Base-by-base conservation (phyloP, 371 early-diverging fungal genomes). In the Mortierella sp. region DNA sequence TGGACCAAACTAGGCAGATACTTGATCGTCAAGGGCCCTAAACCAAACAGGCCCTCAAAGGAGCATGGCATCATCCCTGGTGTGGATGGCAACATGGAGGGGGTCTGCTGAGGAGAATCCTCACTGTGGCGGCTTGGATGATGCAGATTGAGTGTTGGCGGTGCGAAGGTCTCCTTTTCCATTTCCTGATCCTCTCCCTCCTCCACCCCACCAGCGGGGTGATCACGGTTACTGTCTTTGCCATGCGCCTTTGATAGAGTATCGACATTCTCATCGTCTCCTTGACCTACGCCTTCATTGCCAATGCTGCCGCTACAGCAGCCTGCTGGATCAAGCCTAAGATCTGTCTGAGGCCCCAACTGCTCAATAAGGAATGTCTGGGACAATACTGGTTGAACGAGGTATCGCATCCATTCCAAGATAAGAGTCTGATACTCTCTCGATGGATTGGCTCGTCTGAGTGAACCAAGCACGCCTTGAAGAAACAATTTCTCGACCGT, bases 401-500 rank as follows among this genome's bases (percentile, higher is more conserved):
- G 57, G 21, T 58, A 43, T 19, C 53, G 52, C 15, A 63, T 53
- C 80, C 80, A 79, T 15, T 64, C 61, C 43, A 79, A 25, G 4
- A 79, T 30, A 9, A 73, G 19, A 3, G 61, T 46, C 23, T 57
- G 72, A 57, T 70, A 73, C 23, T 70, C 67, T 11, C 60, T 70
- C 7, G 80, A 69, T 2, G 66, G 66, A 18, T 56, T 79, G 46
- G 67, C 64, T 18, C 69, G 52, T 29, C 47, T 25, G 30, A 70
- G 60, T 28, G 74, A 62, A 14, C 66, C 74, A 50, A 79, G 43
- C 2, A 79, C 51, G 4, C 70, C 80, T 4, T 69, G 59, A 0
- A 73, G 11, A 50, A 79, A 79, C 43, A 79, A 11, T 16, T 69
- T 60, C 28, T 79, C 80, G 9, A 79, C 61, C 15, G 74, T 63